Evolutionary conservation across 176 grass and related monocot genomes (phyloP).

Genomic region (Alloteropsis semialata): DNA sequence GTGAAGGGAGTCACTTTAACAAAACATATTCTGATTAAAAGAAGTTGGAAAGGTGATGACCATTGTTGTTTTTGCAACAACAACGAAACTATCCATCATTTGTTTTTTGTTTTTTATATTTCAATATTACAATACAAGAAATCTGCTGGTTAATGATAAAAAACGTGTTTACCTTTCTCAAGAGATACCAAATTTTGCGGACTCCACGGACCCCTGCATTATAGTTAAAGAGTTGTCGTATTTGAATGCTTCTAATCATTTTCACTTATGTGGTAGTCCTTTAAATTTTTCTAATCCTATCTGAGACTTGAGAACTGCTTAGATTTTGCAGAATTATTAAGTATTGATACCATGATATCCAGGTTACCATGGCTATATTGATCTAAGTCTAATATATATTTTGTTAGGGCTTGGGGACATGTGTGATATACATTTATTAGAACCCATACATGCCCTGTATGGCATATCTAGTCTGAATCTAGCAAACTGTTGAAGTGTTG

Average conservation of each 20-base stretch:
- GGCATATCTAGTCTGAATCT: not conserved
- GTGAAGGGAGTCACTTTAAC: no score
- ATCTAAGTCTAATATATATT: conserved; percentile 23
- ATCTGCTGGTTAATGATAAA: no score
- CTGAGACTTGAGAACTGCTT: not conserved
- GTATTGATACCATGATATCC: not conserved
- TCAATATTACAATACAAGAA: no score
- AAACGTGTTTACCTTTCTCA: no score
- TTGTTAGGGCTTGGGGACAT: conserved; percentile 22
- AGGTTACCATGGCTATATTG: conserved; percentile 21
- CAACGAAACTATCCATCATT: no score
- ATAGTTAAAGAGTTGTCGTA: conserved; percentile 29
- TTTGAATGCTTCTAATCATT: conserved; percentile 16
- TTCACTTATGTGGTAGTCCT: not conserved
- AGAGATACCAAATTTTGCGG: no score
- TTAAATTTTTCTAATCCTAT: not conserved
- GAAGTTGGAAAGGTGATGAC: no score
- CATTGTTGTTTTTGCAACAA: no score
- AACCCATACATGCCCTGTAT: conserved; percentile 10
- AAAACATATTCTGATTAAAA: no score
- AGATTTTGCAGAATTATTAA: conserved; percentile 2
- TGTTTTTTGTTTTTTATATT: no score
- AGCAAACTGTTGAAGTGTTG: no score
- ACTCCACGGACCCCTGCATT: no score
- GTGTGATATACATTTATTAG: not conserved